These are phyloP conservation scores for Pichia terricola DNA, from an alignment of 1,139 yeast genomes.

Conservation along the genomic window DNA sequence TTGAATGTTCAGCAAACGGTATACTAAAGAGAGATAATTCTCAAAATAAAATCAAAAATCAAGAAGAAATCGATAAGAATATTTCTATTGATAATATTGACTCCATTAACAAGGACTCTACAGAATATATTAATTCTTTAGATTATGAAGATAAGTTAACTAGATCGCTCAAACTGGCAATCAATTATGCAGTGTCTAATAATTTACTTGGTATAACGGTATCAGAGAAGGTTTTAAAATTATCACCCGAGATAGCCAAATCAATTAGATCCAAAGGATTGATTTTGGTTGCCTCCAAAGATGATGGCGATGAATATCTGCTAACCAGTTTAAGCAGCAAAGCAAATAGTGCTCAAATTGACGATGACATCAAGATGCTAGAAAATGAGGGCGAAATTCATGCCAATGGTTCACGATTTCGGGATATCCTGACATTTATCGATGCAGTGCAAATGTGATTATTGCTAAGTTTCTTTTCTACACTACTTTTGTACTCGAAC, in stretches of 20 bases:
- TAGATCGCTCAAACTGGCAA: constrained; percentile 49
- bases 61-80: constrained; percentile 3
- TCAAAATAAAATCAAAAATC: not conserved
- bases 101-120: constrained; percentile 27
- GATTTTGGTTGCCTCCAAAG: constrained; percentile 61
- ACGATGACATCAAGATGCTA: constrained; percentile 9
- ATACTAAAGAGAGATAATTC: constrained; percentile 14
- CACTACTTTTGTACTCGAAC: too few species aligned
- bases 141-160: constrained; percentile 29
- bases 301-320: constrained; percentile 15
- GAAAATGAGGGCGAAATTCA: constrained; percentile 41
- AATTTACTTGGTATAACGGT: constrained; percentile 78
- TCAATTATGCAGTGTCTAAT: constrained; percentile 68
- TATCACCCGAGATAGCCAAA: constrained; percentile 71
- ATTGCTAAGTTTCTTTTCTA: too few species aligned
- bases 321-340: not conserved
- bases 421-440: constrained; percentile 58
- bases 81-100: constrained; percentile 25
- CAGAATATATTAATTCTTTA: constrained; percentile 23
- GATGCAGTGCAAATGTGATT: constrained; percentile 56
- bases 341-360: constrained; percentile 15
- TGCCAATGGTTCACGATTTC: constrained; percentile 66
- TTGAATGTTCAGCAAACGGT: constrained; percentile 31
- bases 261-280: constrained; percentile 74
- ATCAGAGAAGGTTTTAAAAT: constrained; percentile 56